These are phyloP conservation scores for Oryza officinalis DNA, from an alignment of 176 grass and related monocot species.

Conservation along the genomic window DNA sequence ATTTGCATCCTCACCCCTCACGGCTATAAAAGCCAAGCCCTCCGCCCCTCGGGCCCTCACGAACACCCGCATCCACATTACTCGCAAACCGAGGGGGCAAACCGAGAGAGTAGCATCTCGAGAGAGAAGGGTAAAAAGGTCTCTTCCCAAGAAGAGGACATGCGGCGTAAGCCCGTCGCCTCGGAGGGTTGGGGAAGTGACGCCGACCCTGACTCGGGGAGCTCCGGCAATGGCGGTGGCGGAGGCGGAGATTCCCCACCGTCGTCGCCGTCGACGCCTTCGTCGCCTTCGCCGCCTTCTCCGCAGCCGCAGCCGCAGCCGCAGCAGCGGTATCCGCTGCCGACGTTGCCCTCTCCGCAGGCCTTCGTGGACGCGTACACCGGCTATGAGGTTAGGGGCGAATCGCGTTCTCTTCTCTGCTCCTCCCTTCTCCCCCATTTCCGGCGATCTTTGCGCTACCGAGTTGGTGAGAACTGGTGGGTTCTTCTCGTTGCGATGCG, in stretches of 20 bases:
- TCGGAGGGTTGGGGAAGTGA: neutral
- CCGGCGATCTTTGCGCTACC: neutral
- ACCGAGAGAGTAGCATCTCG: neutral
- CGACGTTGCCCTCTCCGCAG: neutral
- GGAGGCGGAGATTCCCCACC: neutral
- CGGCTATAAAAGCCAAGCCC: neutral
- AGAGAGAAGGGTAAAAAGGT: neutral
- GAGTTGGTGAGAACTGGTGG: neutral
- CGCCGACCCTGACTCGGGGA: neutral
- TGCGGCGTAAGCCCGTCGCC: neutral
- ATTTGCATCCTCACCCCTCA: neutral
- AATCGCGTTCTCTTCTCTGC: neutral
- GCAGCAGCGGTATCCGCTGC: neutral
- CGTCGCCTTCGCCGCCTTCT: too few species aligned
- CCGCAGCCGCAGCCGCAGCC: too few species aligned
- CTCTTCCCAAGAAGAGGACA: neutral
- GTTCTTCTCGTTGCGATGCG: neutral
- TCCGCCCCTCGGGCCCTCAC: neutral
- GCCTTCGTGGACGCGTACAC: neutral
- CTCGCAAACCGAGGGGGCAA: neutral
- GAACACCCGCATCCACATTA: neutral
- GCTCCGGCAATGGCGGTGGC: neutral
- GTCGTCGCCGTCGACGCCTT: neutral
- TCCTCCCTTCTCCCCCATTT: neutral
- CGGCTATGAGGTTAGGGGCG: neutral